Evolutionary conservation across 1,284 basidiomycete species (phyloP).

Genomic region (Rhodotorula sp.): DNA sequence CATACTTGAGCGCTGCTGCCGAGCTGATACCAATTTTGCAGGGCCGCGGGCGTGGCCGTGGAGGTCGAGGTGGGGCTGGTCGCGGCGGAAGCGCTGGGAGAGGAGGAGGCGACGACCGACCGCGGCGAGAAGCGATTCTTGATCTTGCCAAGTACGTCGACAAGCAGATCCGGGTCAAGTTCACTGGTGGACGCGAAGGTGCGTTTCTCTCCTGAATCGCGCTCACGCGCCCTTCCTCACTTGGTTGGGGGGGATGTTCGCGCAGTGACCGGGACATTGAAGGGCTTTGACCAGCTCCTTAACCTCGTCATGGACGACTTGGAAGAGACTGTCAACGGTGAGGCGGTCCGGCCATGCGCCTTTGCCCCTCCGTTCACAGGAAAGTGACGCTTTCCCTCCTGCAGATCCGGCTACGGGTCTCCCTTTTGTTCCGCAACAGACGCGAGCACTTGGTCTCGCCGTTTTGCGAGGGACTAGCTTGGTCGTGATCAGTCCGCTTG

Average conservation of each 20-base stretch:
- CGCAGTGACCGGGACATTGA: conserved; percentile 83
- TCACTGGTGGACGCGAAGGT: conserved; percentile 95
- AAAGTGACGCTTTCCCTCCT: neutral
- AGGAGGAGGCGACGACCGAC: conserved; percentile 60
- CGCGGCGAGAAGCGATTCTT: conserved; percentile 91
- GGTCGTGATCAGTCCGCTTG: conserved; percentile 85
- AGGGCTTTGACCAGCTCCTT: conserved; percentile 94
- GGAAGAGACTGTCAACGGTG: conserved; percentile 69
- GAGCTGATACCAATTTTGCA: neutral
- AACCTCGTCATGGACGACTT: conserved; percentile 94
- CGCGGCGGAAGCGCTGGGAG: conserved; percentile 1
- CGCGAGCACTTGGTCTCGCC: conserved; percentile 72
- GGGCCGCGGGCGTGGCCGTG: conserved; percentile 42
- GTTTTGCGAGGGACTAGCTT: conserved; percentile 90
- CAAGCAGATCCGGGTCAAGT: conserved; percentile 89
- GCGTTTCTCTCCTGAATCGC: neutral
- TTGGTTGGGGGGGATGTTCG: conserved; percentile 8
- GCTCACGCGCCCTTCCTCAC: neutral
- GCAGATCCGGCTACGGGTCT: conserved; percentile 41
- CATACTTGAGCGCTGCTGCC: neutral
- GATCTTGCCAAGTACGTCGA: conserved; percentile 93
- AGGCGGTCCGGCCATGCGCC: no score
- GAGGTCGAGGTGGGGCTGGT: conserved; percentile 41
- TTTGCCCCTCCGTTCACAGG: no score
- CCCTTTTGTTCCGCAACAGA: conserved; percentile 48